Base-by-base conservation (phyloP, 2,329 filamentous ascomycete species). In the Colletotrichum sp. region DNA sequence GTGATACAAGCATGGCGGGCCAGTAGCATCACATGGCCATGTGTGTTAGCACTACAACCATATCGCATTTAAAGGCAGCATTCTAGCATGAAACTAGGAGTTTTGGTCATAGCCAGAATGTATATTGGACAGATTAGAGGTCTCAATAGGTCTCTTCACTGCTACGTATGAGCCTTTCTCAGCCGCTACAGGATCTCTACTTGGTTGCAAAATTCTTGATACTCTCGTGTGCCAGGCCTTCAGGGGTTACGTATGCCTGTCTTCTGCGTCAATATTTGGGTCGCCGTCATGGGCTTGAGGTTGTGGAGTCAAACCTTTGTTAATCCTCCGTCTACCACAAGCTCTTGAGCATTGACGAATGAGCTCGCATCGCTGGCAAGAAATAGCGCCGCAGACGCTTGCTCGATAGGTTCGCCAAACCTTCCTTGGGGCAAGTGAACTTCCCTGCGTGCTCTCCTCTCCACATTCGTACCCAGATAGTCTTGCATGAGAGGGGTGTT, bases 361-460 rank as follows among this genome's bases (percentile, higher is more conserved):
- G 92, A 93, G 82, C 91, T 92, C 84, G 95, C 94, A 77, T 95
- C 93, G 80, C 92, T 94, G 22, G 93, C 93, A 72, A 95, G 85
- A 86, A 95, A 95, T 15, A 95, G 82, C 3, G 95, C 94, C 2
- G 93, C 94, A 66, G 95, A 90, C 3, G 94, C 94, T 84, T 95
- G 93, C 86, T 95, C 94, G 77, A 95, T 91, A 8, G 94, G 92
- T 84, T 96, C 94, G 39, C 94, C 94, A 77, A 96, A 95, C 22
- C 94, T 89, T 32, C 94, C 94, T 26, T 88, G 91, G 2, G 94
- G 94, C 87, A 96, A 95, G 82, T 96, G 94, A 16, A 95, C 88
- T 83, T 95, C 93, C 65, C 94, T 92, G 77, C 94, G 89, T 81
- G 90, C 88, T 72, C 94, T 90, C 88, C 95, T 95, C 71, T 89